Percentiles rank a stretch among this genome's conserved stretches.
These are phyloP conservation scores for Colletotrichum sp. DNA, from an alignment of 2,329 filamentous ascomycete genomes.

Conservation along the genomic window DNA sequence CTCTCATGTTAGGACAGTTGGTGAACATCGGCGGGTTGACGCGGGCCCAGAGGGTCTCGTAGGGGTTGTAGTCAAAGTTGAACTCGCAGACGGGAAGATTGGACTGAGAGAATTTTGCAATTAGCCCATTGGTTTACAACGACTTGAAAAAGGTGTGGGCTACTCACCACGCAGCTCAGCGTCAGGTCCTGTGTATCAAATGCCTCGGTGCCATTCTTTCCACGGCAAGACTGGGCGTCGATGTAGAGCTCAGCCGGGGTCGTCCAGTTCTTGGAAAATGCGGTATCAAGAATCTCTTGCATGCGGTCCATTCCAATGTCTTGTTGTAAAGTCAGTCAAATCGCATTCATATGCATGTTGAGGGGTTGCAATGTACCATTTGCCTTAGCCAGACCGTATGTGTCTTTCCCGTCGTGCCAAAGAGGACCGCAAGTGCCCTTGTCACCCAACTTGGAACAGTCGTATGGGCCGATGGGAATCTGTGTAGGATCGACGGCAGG, in stretches of 20 bases:
- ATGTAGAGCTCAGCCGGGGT: neutral
- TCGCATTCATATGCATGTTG: no score
- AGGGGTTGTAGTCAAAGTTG: conserved; percentile 2
- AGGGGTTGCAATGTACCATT: neutral
- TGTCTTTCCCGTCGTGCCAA: conserved; percentile 6
- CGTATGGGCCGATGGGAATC: neutral
- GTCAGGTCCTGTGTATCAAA: neutral
- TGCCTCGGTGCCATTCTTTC: neutral
- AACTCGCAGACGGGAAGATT: conserved; percentile 7
- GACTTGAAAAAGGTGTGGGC: rapidly evolving
- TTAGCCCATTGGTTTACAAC: neutral
- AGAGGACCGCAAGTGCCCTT: neutral
- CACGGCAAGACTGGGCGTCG: neutral
- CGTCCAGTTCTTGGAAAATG: conserved; percentile 7
- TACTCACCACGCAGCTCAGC: neutral
- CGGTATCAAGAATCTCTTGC: neutral
- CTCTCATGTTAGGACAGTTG: neutral
- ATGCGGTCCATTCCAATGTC: conserved; percentile 10
- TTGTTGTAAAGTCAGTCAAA: neutral
- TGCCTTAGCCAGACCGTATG: conserved; percentile 2
- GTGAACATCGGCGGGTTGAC: neutral
- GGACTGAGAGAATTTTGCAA: neutral
- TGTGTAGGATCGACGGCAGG: neutral
- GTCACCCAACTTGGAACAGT: neutral
- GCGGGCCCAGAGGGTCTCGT: neutral